Percentiles rank a stretch among this genome's conserved stretches.
phyloP scores from a whole-genome alignment of 225 moss, liverwort and hornwort genomes.

The Lunularia cruciata region DNA sequence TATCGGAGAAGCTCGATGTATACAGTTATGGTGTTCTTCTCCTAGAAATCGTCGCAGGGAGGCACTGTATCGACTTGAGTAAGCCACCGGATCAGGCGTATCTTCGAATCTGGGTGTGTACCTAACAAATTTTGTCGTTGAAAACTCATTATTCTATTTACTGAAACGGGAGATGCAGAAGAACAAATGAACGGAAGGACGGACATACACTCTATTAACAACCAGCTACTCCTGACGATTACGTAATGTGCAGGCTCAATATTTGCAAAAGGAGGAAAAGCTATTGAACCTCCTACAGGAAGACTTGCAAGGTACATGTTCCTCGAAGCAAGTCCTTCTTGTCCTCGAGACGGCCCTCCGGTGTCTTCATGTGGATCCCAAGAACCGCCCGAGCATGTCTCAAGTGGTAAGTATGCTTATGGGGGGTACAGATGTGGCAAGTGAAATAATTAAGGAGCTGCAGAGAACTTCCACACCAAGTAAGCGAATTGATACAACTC shows the following conservation, averaged over 20 bases:
- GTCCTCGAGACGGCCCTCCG: constrained; percentile 10
- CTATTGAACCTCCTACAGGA: background rate
- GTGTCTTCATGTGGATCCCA: constrained; percentile 2
- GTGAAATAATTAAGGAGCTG: no score
- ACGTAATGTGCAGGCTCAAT: constrained; percentile 2
- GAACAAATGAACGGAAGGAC: no score
- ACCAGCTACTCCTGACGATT: no score
- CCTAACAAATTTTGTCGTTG: no score
- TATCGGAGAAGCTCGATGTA: constrained; percentile 24
- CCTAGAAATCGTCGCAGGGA: constrained; percentile 31
- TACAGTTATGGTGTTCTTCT: constrained; percentile 33
- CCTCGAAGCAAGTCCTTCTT: background rate
- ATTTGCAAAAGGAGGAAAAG: background rate
- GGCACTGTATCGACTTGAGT: constrained; percentile 15
- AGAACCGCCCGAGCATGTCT: constrained; percentile 8
- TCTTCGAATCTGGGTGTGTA: background rate
- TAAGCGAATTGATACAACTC: no score
- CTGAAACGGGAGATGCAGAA: no score
- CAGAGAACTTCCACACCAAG: no score
- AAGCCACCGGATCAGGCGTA: constrained; percentile 1
- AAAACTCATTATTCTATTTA: no score
- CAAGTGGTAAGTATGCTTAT: constrained; percentile 3
- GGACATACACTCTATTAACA: no score
- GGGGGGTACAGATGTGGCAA: background rate
- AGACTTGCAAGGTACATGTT: background rate